Conservation (phyloP, 2,329 filamentous ascomycete species). For the Aspergillus niger region DNA sequence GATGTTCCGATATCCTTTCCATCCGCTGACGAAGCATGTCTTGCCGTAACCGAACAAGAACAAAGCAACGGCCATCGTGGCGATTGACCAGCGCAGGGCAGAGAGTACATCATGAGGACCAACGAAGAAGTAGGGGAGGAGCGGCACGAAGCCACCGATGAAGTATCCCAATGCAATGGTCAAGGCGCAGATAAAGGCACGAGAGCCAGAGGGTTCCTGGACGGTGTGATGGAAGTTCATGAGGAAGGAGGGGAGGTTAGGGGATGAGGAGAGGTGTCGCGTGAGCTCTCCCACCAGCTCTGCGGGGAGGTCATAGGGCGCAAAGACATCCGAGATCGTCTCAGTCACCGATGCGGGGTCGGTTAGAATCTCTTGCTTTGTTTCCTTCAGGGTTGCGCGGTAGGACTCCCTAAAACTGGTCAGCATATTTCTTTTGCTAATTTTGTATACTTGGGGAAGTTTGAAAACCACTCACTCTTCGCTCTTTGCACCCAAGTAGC, state of each 20-base stretch:
- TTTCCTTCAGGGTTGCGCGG: slow-evolving; percentile 42
- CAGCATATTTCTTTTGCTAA: background rate
- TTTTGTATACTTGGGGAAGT: too few species aligned
- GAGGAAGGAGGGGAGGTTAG: slow-evolving; percentile 41
- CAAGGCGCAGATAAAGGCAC: slow-evolving; percentile 40
- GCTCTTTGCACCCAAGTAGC: slow-evolving; percentile 65
- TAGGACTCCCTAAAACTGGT: slow-evolving; percentile 39
- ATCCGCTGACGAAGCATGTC: slow-evolving; percentile 44
- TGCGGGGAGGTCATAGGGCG: slow-evolving; percentile 41
- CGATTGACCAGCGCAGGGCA: slow-evolving; percentile 61
- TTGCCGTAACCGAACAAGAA: slow-evolving; percentile 56
- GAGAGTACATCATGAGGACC: slow-evolving; percentile 78
- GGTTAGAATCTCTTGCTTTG: slow-evolving; percentile 32
- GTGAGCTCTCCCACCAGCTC: slow-evolving; percentile 40
- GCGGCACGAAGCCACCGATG: slow-evolving; percentile 50
- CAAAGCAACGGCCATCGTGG: slow-evolving; percentile 53
- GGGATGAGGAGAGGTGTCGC: slow-evolving; percentile 38
- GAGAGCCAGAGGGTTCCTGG: slow-evolving; percentile 41
- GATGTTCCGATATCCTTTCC: slow-evolving; percentile 37
- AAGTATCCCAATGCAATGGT: slow-evolving; percentile 46
- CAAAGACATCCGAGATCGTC: slow-evolving; percentile 42
- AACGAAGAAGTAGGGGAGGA: slow-evolving; percentile 63
- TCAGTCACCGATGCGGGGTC: slow-evolving; percentile 33
- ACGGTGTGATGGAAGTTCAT: slow-evolving; percentile 48
- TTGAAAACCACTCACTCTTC: slow-evolving; percentile 35